Base-by-base conservation (phyloP, 2,329 filamentous ascomycete genomes). In the Microcyclospora pomicola region DNA sequence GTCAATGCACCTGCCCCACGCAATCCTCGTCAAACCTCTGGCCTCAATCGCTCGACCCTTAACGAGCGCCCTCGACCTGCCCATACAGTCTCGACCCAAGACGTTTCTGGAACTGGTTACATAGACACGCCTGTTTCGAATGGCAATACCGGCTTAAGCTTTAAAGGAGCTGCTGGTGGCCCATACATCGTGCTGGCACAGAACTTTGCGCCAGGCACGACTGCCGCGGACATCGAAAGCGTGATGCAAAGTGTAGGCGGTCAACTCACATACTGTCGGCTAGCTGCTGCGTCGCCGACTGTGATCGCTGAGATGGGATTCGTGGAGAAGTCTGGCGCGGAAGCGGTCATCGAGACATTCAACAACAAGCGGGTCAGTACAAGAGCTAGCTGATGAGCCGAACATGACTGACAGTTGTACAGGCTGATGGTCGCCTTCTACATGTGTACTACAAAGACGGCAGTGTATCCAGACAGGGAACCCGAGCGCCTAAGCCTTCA, bases 161-260 rank as follows among this genome's bases (percentile, higher is more conserved):
- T 91, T 46, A 69, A 75, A 37, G 83, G 83, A n/a, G 62, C 61
- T 37, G 65, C 63, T 10, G 64, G 80, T 7, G 79, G 81, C 0
- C 81, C 81, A 1, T 83, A 73, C 49, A 71, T 73, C 13, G 72
- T 91, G 15, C 72, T 84, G 55, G 82, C 80, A 2, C 79, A 82
- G 59, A 91, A 91, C 65, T 85, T 91, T 55, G 83, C 82, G 10
- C 75, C 75, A 2, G 83, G 83, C 29, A 91, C 83, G 1, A 86
- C 83, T 6, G 80, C 79, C 2, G 81, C 80, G 24, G 83, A 91
- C 53, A 84, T 91, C 42, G 81, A 86, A 64, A 82, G 78, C 49
- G 83, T 83, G 40, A 77, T 91, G 75, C 38, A 42, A 15, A 45
- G 45, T 38, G 64, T 82, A n/a, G 81, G 80, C 30, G 72, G 71